These are phyloP conservation scores for Fusarium scirpi DNA, from an alignment of 2,329 filamentous ascomycete genomes.

Conservation along the genomic window DNA sequence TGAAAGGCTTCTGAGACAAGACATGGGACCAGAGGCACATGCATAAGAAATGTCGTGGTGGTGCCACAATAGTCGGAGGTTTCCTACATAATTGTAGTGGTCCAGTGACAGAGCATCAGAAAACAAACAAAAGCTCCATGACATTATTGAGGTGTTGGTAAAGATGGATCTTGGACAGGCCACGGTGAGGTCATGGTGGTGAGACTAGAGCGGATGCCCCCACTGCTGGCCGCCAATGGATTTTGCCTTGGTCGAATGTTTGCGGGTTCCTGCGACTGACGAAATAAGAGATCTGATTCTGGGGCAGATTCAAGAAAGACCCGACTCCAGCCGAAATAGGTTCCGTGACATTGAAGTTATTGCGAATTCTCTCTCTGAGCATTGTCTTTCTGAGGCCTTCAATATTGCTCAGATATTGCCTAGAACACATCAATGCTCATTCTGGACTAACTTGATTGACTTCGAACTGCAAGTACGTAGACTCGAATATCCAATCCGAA, in stretches of 20 bases:
- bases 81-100: not conserved
- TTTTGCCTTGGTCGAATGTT: conserved; percentile 38
- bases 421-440: conserved; percentile 11
- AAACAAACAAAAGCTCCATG: conserved; percentile 1
- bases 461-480: not conserved
- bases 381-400: conserved; percentile 1
- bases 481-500: conserved; percentile 22
- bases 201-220: conserved; percentile 29
- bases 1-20: conserved; percentile 8
- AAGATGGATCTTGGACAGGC: conserved; percentile 22
- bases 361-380: not conserved
- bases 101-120: not conserved
- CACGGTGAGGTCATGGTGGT: conserved; percentile 46
- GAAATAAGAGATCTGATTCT: conserved; percentile 16
- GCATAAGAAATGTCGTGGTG: conserved; percentile 20
- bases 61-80: conserved; percentile 30
- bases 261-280: conserved; percentile 1
- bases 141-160: not conserved
- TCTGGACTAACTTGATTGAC: conserved; percentile 4
- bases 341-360: conserved; percentile 14
- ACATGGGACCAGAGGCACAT: conserved; percentile 12
- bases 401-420: conserved; percentile 1
- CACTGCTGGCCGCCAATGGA: conserved; percentile 28
- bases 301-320: conserved; percentile 13
- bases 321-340: conserved; percentile 36